Base-by-base conservation (phyloP, 176 grass and related monocot genomes). In the Alopecurus myosuroides region DNA sequence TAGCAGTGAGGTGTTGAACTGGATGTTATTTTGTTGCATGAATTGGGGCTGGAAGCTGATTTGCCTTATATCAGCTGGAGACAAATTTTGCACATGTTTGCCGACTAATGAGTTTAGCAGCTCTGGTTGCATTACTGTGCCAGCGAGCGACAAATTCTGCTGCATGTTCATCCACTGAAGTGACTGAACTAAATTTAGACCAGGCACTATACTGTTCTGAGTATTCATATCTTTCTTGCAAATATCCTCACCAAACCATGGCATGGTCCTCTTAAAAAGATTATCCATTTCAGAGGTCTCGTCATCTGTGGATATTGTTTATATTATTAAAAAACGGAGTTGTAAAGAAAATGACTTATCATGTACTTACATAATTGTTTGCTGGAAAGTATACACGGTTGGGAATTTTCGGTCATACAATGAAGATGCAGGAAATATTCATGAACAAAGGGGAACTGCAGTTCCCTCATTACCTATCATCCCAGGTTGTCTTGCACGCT, bases 121-220 rank as follows among this genome's bases (percentile, higher is more conserved):
- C 52, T 94, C 92, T 25, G 89, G 76, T 84, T 91, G 92, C 80
- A 85, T 80, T 50, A 77, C 37, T 55, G 89, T 68, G 81, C 76
- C 81, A 37, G 83, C 19, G 17, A 94, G 86, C 0, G 83, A 86
- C 34, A 86, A 34, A 55, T 85, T 89, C 49, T 91, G 86, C 78
- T 94, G 92, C 89, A 87, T 89, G 63, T 83, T 93, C 88, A 93
- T 94, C 89, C 92, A 91, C 68, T 94, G 89, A 82, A 79, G 86
- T 84, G 91, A 89, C 68, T 94, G 89, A 76, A 75, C 92, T 84
- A 91, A 85, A 82, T 85, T 91, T 86, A 91, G 82, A 55, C 92
- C 87, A 82, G 92, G 86, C 85, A 82, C 55, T 87, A 89, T 44
- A 76, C 39, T 89, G 71, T 80, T 87, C 33, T 91, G 92, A 76